Evolutionary conservation across 768 basidiomycete species (phyloP), one percentile per base, ranked within the genome.

Genomic region (Agrocybe praecox): DNA sequence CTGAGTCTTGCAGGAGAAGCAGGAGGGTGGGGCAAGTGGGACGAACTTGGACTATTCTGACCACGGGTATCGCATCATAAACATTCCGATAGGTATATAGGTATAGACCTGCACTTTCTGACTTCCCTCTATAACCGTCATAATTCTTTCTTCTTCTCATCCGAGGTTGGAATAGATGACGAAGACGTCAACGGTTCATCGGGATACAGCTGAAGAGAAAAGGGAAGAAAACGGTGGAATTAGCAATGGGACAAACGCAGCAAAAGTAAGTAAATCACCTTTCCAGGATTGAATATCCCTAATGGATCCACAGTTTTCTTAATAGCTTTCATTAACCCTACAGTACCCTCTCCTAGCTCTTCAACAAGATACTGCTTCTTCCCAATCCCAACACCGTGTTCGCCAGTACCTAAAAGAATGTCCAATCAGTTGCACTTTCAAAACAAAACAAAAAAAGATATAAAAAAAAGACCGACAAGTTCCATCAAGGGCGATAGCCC

Each of bases 341-440:
- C 88, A 0, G 95, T 96, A 2, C 90, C 92, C 22, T 76, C 76
- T 0, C 95, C 94, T 0, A 97, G 79, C 66, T 97, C 95, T 40
- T 87, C 81, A 14, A 82, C 78, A n/a, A 97, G 78, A 66, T 88
- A 96, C 57, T 88, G 79, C 56, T 82, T 84, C 75, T 95, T 95
- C 6, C 93, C 93, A 10, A 94, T 76, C 0, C 93, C 94, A 7
- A 95, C 90, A 1, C 93, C 94, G 65, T 95, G 93, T 64, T 95
- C 93, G 3, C 90, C 90, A 0, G 87, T 89, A 62, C 86, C 87
- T 88, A 42, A 2, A 54, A 17, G 7, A n/a, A 49, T 7, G 5
- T 12, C 4, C 17, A 11, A 12, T 48, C 7, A 17, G 6, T 29
- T 48, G 9, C 45, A 24, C 26, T 24, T 29, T n/a, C 19, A 17